Evolutionary conservation across 805 yeast genomes (phyloP).

Genomic region (Yarrowia sp.): DNA sequence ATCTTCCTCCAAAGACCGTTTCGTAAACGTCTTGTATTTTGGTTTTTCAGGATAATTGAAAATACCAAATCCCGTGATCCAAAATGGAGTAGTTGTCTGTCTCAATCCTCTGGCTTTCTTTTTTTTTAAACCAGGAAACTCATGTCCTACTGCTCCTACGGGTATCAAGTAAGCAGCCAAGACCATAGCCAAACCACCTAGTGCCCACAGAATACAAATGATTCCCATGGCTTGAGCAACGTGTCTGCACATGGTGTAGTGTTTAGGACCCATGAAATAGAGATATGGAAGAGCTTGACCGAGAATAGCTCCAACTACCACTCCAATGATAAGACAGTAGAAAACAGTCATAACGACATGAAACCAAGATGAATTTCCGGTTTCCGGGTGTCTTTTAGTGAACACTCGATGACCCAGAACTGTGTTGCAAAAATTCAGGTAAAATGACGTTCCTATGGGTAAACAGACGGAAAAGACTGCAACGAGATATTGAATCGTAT

Average conservation of each 20-base stretch:
- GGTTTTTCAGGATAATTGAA: conserved; percentile 1
- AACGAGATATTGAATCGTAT: conserved; percentile 45
- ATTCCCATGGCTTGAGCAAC: conserved; percentile 54
- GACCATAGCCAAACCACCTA: conserved; percentile 52
- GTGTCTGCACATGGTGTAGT: conserved; percentile 51
- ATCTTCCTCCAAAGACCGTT: background rate
- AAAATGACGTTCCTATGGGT: conserved; percentile 55
- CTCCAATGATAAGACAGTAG: conserved; percentile 54
- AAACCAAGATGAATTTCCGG: conserved; percentile 53
- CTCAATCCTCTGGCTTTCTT: background rate
- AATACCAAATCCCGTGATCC: background rate
- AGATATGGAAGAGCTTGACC: conserved; percentile 61
- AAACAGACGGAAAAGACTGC: conserved; percentile 62
- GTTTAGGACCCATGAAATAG: conserved; percentile 49
- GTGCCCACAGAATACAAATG: conserved; percentile 50
- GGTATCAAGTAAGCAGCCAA: conserved; percentile 52
- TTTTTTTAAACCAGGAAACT: conserved; percentile 30
- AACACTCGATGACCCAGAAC: conserved; percentile 69
- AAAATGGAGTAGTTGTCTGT: background rate
- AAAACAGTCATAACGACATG: conserved; percentile 50
- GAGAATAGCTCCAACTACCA: conserved; percentile 67
- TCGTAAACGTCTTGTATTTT: conserved; percentile 11
- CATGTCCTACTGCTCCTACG: conserved; percentile 52
- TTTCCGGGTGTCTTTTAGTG: conserved; percentile 74
- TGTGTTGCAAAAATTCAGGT: conserved; percentile 57